Conservation (phyloP, 768 basidiomycete species). For the Boletellus ananiceps region DNA sequence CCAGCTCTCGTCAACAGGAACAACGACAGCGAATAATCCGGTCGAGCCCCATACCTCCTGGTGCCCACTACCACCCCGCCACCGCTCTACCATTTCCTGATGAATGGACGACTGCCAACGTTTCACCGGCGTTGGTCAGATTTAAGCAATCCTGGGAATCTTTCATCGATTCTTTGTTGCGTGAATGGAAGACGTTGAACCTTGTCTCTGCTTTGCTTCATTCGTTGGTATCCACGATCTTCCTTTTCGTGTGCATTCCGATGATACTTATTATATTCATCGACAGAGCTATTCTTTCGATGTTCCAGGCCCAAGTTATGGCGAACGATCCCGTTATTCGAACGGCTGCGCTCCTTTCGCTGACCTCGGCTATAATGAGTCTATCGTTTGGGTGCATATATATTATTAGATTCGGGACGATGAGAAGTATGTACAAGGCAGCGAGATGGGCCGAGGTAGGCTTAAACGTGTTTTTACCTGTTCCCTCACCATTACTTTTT, state of each 20-base stretch:
- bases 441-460: conserved; percentile 67
- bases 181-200: conserved; percentile 76
- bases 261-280: neutral
- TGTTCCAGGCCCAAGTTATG: conserved; percentile 54
- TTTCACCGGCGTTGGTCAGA: conserved; percentile 58
- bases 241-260: neutral
- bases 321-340: conserved; percentile 58
- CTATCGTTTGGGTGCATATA: conserved; percentile 70
- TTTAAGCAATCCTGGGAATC: conserved; percentile 67
- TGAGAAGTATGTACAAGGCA: conserved; percentile 69
- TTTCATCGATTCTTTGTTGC: conserved; percentile 63
- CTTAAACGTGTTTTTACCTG: neutral
- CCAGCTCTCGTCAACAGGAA: conserved; percentile 11
- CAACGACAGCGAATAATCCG: conserved; percentile 9
- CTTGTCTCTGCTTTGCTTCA: conserved; percentile 62
- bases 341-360: conserved; percentile 57
- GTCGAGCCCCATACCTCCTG: conserved; percentile 30
- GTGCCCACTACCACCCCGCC: conserved; percentile 16
- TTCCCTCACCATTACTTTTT: neutral
- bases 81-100: conserved; percentile 45
- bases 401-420: conserved; percentile 65
- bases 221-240: conserved; percentile 34
- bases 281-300: conserved; percentile 59
- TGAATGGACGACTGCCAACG: conserved; percentile 46
- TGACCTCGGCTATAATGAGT: conserved; percentile 66